These are phyloP conservation scores for Candida corydali DNA, from an alignment of 805 yeast genomes.

Conservation along the genomic window DNA sequence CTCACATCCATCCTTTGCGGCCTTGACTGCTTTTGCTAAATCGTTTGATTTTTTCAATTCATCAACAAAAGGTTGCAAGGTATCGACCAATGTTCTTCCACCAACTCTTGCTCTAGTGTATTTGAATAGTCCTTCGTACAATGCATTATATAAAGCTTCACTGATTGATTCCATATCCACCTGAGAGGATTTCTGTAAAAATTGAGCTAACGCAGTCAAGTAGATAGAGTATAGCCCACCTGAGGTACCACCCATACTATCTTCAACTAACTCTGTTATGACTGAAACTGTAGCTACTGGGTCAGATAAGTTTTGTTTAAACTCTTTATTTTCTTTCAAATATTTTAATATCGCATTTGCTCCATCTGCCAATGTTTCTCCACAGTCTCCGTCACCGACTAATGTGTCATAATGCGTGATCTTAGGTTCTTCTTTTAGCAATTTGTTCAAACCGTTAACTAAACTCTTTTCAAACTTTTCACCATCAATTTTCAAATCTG, in stretches of 20 bases:
- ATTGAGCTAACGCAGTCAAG: slow-evolving; percentile 67
- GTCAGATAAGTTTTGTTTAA: slow-evolving; percentile 29
- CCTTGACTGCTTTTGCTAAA: slow-evolving; percentile 56
- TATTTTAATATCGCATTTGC: slow-evolving; percentile 65
- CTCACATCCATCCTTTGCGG: slow-evolving; percentile 74
- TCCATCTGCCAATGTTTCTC: slow-evolving; percentile 83
- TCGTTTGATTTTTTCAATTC: slow-evolving; percentile 50
- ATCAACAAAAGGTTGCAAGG: slow-evolving; percentile 81
- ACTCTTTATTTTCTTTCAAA: slow-evolving; percentile 35
- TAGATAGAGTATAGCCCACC: slow-evolving; percentile 90
- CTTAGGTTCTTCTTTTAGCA: slow-evolving; percentile 57
- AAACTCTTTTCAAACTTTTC: slow-evolving; percentile 49
- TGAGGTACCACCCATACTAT: slow-evolving; percentile 96
- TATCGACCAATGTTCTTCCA: slow-evolving; percentile 85
- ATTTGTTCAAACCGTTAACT: slow-evolving; percentile 33
- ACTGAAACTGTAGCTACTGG: slow-evolving; percentile 59
- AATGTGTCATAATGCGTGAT: slow-evolving; percentile 81
- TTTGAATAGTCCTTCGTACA: slow-evolving; percentile 65
- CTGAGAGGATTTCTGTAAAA: slow-evolving; percentile 38
- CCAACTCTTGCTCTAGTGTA: slow-evolving; percentile 89
- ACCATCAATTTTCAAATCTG: slow-evolving; percentile 27
- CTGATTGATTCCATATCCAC: slow-evolving; percentile 34
- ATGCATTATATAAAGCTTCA: slow-evolving; percentile 51
- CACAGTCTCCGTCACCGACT: slow-evolving; percentile 98
- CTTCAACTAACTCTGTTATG: slow-evolving; percentile 80